Conservation (phyloP, 1,284 basidiomycete species). For the Exobasidium cylindrosporum region DNA sequence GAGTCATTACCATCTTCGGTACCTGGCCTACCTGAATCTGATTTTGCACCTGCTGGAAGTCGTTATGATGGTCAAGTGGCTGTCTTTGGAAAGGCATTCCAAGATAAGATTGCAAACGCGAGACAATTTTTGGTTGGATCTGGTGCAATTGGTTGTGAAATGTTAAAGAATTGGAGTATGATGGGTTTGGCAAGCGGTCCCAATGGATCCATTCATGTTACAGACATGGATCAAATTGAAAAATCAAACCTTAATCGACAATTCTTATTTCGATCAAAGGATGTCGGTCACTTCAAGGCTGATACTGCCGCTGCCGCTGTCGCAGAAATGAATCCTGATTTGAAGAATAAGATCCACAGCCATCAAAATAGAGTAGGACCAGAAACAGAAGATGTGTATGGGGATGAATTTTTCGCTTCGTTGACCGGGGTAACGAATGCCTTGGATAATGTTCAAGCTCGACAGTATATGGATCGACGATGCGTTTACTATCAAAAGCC, state of each 20-base stretch:
- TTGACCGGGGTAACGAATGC: slow-evolving; percentile 99
- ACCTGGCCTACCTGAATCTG: slow-evolving; percentile 68
- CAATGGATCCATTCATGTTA: slow-evolving; percentile 83
- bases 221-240: slow-evolving; percentile 98
- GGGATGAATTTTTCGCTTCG: slow-evolving; percentile 79
- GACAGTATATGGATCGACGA: slow-evolving; percentile 97
- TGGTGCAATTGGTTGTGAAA: slow-evolving; percentile 98
- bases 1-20: slow-evolving; percentile 65
- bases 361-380: slow-evolving; percentile 89
- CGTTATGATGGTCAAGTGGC: slow-evolving; percentile 95
- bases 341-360: slow-evolving; percentile 80
- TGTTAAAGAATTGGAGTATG: slow-evolving; percentile 99
- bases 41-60: slow-evolving; percentile 76
- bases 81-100: slow-evolving; percentile 90
- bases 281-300: slow-evolving; percentile 95
- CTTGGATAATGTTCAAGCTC: slow-evolving; percentile 94
- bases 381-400: slow-evolving; percentile 91
- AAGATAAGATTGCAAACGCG: slow-evolving; percentile 84
- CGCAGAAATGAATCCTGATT: slow-evolving; percentile 90
- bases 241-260: slow-evolving; percentile 98
- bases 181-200: slow-evolving; percentile 87
- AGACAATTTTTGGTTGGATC: slow-evolving; percentile 96
- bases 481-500: slow-evolving; percentile 98
- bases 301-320: slow-evolving; percentile 92
- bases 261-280: slow-evolving; percentile 96